phyloP scores from a whole-genome alignment of 2,329 filamentous ascomycete species.

The Daldinia eschscholtzii region DNA sequence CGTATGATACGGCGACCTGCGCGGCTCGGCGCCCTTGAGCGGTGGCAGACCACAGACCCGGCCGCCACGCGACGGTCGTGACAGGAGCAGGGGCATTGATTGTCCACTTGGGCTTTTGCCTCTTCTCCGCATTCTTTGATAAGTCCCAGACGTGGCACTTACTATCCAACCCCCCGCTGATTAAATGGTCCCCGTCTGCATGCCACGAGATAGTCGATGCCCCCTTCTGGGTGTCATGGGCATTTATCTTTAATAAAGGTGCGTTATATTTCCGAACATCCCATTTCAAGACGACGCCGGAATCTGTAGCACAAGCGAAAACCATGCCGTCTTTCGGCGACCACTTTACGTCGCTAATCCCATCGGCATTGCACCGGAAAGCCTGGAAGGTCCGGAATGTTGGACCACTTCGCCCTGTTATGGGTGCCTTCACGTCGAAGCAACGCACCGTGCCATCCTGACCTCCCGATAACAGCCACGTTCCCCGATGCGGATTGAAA shows the following conservation, averaged over 20 bases:
- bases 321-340: constrained; percentile 71
- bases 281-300: constrained; percentile 73
- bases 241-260: constrained; percentile 70
- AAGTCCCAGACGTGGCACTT: constrained; percentile 76
- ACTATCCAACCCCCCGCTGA: constrained; percentile 72
- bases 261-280: constrained; percentile 68
- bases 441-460: constrained; percentile 73
- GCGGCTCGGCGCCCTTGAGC: constrained; percentile 70
- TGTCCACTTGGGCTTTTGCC: constrained; percentile 73
- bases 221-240: constrained; percentile 66
- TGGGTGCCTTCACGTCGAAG: constrained; percentile 68
- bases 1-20: constrained; percentile 72
- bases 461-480: constrained; percentile 71
- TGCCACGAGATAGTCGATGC: constrained; percentile 75
- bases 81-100: constrained; percentile 72
- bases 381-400: constrained; percentile 64
- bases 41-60: constrained; percentile 74
- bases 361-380: constrained; percentile 66
- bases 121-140: constrained; percentile 69
- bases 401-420: constrained; percentile 62
- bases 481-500: constrained; percentile 70
- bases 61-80: constrained; percentile 71
- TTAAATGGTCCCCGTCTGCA: constrained; percentile 73
- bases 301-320: constrained; percentile 74
- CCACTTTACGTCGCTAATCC: constrained; percentile 74